Evolutionary conservation across 2,329 filamentous ascomycete genomes (phyloP).

Genomic region (Cryoendolithus antarcticus): DNA sequence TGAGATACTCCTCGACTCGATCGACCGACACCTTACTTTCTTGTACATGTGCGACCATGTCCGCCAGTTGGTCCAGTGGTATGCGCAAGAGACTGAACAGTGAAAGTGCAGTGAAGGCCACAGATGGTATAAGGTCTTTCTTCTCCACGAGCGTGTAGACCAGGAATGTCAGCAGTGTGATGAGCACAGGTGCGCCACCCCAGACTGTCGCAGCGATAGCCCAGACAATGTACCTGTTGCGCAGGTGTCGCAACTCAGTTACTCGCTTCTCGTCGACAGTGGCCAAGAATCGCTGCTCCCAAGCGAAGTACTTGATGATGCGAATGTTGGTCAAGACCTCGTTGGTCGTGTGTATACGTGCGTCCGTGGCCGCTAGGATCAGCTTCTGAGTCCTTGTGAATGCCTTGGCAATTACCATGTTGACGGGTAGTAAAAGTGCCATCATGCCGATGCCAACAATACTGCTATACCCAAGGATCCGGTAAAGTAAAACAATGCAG

Average conservation of each 20-base stretch:
- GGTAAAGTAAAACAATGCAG: conserved; percentile 70
- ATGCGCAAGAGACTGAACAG: conserved; percentile 90
- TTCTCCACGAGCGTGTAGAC: conserved; percentile 83
- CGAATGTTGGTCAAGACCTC: conserved; percentile 94
- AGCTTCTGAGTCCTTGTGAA: conserved; percentile 80
- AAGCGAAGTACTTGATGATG: conserved; percentile 99
- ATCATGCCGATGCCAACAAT: conserved; percentile 89
- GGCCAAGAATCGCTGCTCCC: conserved; percentile 81
- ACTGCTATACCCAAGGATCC: conserved; percentile 81
- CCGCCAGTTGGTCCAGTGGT: conserved; percentile 86
- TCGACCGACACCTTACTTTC: conserved; percentile 95
- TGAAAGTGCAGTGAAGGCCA: conserved; percentile 92
- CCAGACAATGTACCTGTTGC: conserved; percentile 81
- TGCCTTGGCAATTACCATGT: conserved; percentile 73
- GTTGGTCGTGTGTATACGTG: conserved; percentile 90
- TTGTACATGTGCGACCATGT: conserved; percentile 97
- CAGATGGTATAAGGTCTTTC: conserved; percentile 78
- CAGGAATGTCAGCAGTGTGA: conserved; percentile 92
- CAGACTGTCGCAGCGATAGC: conserved; percentile 83
- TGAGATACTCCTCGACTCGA: conserved; percentile 87
- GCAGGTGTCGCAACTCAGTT: conserved; percentile 64
- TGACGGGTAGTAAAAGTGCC: conserved; percentile 76
- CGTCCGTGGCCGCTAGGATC: conserved; percentile 88
- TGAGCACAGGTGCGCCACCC: conserved; percentile 90
- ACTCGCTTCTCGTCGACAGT: conserved; percentile 81